These are phyloP conservation scores for Paralagenidium karlingii DNA, from an alignment of 352 stramenopile genomes.

Conservation along the genomic window DNA sequence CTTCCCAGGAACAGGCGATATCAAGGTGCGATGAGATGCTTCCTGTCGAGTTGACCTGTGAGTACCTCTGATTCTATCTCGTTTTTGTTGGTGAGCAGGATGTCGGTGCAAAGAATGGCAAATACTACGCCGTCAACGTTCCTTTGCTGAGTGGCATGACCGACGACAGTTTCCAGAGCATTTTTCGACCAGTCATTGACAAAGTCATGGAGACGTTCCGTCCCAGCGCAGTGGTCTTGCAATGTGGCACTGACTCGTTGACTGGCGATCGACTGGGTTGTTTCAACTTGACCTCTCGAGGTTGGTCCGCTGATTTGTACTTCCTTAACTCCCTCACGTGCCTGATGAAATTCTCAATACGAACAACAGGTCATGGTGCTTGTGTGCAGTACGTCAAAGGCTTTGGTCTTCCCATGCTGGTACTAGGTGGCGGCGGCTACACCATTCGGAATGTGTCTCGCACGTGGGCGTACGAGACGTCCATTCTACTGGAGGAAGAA, in stretches of 20 bases:
- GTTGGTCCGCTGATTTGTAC: constrained; percentile 5
- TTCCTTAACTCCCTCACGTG: neutral
- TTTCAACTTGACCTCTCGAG: constrained; percentile 94
- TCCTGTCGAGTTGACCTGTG: neutral
- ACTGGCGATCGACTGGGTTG: constrained; percentile 94
- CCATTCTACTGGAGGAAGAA: constrained; percentile 81
- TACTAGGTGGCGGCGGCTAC: constrained; percentile 77
- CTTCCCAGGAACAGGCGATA: constrained; percentile 95
- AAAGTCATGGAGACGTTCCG: constrained; percentile 87
- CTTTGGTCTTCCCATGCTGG: constrained; percentile 72
- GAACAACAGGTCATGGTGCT: constrained; percentile 52
- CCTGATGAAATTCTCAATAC: neutral
- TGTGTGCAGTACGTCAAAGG: constrained; percentile 80
- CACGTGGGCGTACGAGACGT: constrained; percentile 97
- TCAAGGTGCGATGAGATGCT: constrained; percentile 23
- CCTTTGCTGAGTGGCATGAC: constrained; percentile 94
- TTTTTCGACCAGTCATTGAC: constrained; percentile 97
- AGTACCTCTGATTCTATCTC: too few relatives aligned
- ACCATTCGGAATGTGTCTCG: constrained; percentile 82
- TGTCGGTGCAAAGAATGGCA: constrained; percentile 88
- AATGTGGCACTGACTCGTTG: constrained; percentile 96
- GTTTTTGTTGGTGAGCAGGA: constrained; percentile 58
- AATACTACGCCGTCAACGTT: constrained; percentile 96
- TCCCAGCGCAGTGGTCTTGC: constrained; percentile 90
- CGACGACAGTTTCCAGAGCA: constrained; percentile 89